Evolutionary conservation across 768 basidiomycete species (phyloP).

Genomic region (Auricularia auricula-judae): DNA sequence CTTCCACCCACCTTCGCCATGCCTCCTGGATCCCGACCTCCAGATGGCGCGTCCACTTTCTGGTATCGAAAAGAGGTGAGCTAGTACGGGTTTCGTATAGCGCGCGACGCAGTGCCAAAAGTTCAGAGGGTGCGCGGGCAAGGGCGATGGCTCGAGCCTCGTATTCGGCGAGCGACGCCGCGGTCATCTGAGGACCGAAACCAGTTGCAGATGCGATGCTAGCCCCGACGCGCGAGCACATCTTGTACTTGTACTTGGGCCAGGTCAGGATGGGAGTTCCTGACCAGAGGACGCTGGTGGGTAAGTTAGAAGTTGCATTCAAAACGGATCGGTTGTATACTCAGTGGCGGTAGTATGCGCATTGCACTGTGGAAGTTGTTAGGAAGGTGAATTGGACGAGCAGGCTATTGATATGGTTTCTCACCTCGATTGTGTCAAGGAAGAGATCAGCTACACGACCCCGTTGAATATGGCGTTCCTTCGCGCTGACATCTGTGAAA

Average conservation of each 20-base stretch:
- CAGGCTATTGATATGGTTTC: conserved; percentile 1
- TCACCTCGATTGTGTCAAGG: conserved; percentile 40
- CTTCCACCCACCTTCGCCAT: conserved; percentile 39
- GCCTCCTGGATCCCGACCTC: conserved; percentile 33
- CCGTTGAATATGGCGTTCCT: conserved; percentile 34
- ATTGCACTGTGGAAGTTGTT: conserved; percentile 27
- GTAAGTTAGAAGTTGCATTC: conserved; percentile 1
- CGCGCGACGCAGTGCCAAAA: conserved; percentile 28
- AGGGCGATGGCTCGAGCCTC: conserved; percentile 34
- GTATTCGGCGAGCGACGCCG: conserved; percentile 31
- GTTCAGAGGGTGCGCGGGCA: conserved; percentile 26
- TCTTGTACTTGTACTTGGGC: conserved; percentile 35
- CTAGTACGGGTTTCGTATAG: conserved; percentile 31
- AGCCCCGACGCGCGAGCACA: conserved; percentile 40
- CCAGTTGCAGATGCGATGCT: conserved; percentile 38
- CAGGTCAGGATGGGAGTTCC: conserved; percentile 41
- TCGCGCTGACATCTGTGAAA: conserved; percentile 38
- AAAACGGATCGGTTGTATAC: conserved; percentile 14
- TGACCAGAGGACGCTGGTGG: conserved; percentile 36
- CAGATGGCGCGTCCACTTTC: conserved; percentile 34
- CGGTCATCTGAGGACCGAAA: conserved; percentile 36
- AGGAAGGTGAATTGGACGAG: no score
- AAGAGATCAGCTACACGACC: conserved; percentile 38
- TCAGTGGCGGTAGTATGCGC: conserved; percentile 42
- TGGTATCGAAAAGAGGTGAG: conserved; percentile 39